These are phyloP conservation scores for Barnettozyma hawaiiensis DNA, from an alignment of 1,139 yeast genomes.

Conservation along the genomic window DNA sequence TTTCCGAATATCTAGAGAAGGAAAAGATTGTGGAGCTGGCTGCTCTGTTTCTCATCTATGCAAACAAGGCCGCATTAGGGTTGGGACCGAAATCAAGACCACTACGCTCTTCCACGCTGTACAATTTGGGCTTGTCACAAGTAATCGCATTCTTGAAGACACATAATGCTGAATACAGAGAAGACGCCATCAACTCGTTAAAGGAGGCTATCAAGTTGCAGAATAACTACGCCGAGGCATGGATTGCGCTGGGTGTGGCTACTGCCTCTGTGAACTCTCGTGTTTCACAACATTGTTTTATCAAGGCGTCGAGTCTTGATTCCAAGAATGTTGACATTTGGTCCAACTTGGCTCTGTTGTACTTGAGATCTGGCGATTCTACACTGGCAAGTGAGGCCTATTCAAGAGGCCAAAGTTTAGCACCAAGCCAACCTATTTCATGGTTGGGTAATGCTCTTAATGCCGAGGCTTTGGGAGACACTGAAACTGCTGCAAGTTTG, in stretches of 20 bases:
- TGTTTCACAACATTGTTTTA: slow-evolving; percentile 88
- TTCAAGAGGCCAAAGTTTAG: slow-evolving; percentile 68
- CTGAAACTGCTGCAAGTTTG: slow-evolving; percentile 44
- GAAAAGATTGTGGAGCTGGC: slow-evolving; percentile 19
- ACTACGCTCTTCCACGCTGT: slow-evolving; percentile 55
- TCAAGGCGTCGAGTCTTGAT: slow-evolving; percentile 69
- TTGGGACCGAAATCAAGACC: slow-evolving; percentile 36
- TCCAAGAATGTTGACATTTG: slow-evolving; percentile 66
- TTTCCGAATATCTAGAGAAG: slow-evolving; percentile 7
- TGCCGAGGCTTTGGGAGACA: slow-evolving; percentile 53
- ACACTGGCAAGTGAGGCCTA: slow-evolving; percentile 73
- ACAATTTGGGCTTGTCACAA: slow-evolving; percentile 67
- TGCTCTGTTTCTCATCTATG: slow-evolving; percentile 16
- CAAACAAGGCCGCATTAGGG: slow-evolving; percentile 20
- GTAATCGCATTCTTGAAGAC: slow-evolving; percentile 42
- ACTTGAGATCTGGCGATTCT: slow-evolving; percentile 60
- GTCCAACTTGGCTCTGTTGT: slow-evolving; percentile 79
- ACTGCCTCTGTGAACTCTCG: slow-evolving; percentile 54
- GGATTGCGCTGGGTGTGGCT: slow-evolving; percentile 82
- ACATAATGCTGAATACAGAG: slow-evolving; percentile 32
- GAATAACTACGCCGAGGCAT: slow-evolving; percentile 59
- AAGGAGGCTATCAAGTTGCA: slow-evolving; percentile 70
- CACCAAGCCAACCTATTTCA: slow-evolving; percentile 71
- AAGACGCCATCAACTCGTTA: slow-evolving; percentile 48
- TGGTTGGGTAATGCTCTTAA: slow-evolving; percentile 88